These are phyloP conservation scores for Selaginella moellendorffii DNA, from an alignment of 75 land plant species.

Conservation along the genomic window DNA sequence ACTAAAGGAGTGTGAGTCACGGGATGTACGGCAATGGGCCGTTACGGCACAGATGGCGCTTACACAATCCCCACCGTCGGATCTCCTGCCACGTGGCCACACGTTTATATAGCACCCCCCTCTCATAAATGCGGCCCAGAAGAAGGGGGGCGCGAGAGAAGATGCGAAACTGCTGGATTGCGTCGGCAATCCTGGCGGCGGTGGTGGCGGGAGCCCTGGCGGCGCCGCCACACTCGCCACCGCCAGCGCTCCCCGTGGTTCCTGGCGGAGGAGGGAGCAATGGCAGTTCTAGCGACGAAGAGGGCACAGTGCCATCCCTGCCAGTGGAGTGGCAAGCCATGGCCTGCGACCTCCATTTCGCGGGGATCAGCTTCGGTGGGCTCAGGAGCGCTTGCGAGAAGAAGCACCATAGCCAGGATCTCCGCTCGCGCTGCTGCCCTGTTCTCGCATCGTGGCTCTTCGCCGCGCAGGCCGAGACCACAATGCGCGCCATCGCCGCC, in stretches of 20 bases:
- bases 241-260: not conserved
- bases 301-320: constrained; percentile 35
- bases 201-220: not conserved
- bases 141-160: not conserved
- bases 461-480: constrained; percentile 50
- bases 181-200: not conserved
- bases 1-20: no score
- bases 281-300: constrained; percentile 8
- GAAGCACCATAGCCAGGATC: constrained; percentile 20
- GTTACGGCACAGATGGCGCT: not conserved
- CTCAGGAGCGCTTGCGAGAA: constrained; percentile 41
- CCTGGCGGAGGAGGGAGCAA: not conserved
- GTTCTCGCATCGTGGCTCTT: constrained; percentile 75
- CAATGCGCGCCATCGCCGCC: constrained; percentile 22
- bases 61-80: not conserved
- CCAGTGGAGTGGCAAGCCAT: constrained; percentile 30
- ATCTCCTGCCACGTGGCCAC: not conserved
- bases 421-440: constrained; percentile 54
- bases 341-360: constrained; percentile 43
- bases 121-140: no score
- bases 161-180: not conserved
- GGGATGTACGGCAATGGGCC: not conserved
- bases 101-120: no score
- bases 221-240: not conserved
- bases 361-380: constrained; percentile 57